phyloP scores from a whole-genome alignment of 2,329 filamentous ascomycete genomes.

The Scedosporium boydii region DNA sequence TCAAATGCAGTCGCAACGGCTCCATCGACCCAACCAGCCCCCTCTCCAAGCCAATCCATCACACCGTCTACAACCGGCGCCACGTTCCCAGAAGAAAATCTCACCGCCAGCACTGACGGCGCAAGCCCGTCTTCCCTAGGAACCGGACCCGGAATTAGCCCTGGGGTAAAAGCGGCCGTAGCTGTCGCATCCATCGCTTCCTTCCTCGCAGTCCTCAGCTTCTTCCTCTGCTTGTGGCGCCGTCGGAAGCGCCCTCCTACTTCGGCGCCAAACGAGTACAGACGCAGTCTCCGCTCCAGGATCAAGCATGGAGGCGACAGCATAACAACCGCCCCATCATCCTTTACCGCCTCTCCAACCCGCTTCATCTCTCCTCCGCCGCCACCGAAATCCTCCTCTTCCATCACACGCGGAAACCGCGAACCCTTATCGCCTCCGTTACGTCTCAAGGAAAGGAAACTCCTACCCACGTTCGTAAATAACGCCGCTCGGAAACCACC shows the following conservation, averaged over 20 bases:
- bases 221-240: conserved; percentile 27
- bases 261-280: neutral
- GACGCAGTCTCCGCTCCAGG: conserved; percentile 2
- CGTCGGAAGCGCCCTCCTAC: conserved; percentile 15
- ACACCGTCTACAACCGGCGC: neutral
- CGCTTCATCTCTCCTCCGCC: conserved; percentile 29
- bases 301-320: conserved; percentile 11
- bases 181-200: conserved; percentile 30
- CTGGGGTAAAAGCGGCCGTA: conserved; percentile 34
- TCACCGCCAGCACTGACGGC: neutral
- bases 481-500: conserved; percentile 14
- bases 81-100: neutral
- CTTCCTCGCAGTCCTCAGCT: conserved; percentile 24
- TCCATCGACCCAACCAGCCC: neutral
- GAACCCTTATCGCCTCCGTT: conserved; percentile 31
- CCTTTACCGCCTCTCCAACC: conserved; percentile 22
- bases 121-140: neutral
- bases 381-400: conserved; percentile 12
- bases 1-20: neutral
- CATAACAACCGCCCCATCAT: conserved; percentile 13
- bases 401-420: neutral
- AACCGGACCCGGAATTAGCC: conserved; percentile 18
- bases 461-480: conserved; percentile 24
- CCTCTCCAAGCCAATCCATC: neutral
- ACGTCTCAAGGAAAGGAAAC: conserved; percentile 35